phyloP scores from a whole-genome alignment of 805 yeast genomes.

The Naumovozyma castellii region DNA sequence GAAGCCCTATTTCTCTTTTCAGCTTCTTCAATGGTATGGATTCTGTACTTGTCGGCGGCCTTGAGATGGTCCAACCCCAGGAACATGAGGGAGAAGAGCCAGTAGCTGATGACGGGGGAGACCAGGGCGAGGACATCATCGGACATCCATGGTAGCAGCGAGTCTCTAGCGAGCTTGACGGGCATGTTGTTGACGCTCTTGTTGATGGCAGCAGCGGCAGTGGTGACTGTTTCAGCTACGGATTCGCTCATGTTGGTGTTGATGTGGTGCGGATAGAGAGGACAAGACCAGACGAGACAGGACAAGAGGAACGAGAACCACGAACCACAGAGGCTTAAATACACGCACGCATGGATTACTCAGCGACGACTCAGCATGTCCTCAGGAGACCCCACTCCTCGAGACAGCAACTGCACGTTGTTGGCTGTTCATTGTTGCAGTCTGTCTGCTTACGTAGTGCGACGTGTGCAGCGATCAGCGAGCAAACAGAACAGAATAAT shows the following conservation, averaged over 20 bases:
- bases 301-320: no score
- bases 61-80: slow-evolving; percentile 65
- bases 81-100: slow-evolving; percentile 68
- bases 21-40: slow-evolving; percentile 88
- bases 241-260: background rate
- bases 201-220: slow-evolving; percentile 1
- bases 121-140: slow-evolving; percentile 66
- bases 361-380: no score
- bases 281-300: no score
- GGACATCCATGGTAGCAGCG: slow-evolving; percentile 48
- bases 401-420: no score
- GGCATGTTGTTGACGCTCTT: background rate
- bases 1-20: slow-evolving; percentile 65
- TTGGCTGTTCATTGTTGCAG: no score
- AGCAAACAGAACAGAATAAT: no score
- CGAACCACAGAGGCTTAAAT: no score
- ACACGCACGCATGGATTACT: no score
- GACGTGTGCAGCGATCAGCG: no score
- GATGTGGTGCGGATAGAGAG: background rate
- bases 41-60: slow-evolving; percentile 73
- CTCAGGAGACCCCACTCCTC: no score
- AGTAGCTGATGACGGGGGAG: slow-evolving; percentile 74
- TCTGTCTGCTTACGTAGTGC: no score
- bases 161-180: slow-evolving; percentile 23
- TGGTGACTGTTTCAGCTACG: background rate